Base-by-base conservation (phyloP, 345 rosid species). In the Carallia brachiata region DNA sequence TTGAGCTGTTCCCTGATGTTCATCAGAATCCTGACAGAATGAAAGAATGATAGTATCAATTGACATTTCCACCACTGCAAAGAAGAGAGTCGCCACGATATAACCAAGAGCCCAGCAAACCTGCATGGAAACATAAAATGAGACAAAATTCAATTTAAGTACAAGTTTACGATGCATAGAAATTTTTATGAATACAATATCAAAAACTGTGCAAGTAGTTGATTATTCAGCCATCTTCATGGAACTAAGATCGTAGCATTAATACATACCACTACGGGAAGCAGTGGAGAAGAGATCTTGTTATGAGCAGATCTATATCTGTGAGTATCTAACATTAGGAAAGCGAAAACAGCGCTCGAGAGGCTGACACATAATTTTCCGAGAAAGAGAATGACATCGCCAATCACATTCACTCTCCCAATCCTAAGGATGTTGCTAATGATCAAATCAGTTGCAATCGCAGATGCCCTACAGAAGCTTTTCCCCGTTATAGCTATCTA, bases 301-400 rank as follows among this genome's bases (percentile, higher is more conserved):
- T 92, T 75, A 77, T 89, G 97, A 59, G 90, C 80, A 64, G 91
- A 80, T 67, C 81, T 84, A 72, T 86, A 92, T 71, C 78, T 85
- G 92, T 95, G 97, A 1, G 87, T 48, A 76, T 95, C 99, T 91
- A 95, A 77, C 97, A 95, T 90, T 66, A 95, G 89, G 82, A 95
- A 95, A 52, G 90, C 93, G 32, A 90, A 90, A 68, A 92, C 82
- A 23, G 92, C 92, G 69, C 97, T 90, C 5, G 92, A 80, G 62
- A 95, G 93, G 83, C 97, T 92, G 78, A 95, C 96, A 50, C 97
- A 95, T 60, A 95, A 78, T 73, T 95, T 95, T 57, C 99, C 97
- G 6, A 92, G 92, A 67, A 86, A 87, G 68, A 95, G 88, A 77
- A 95, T 88, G 28, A 92, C 86, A 73, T 95, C 99, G 66, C 99